Evolutionary conservation across 1,139 yeast species (phyloP), one percentile per base, ranked within the genome.

Genomic region (Saccharomyces hybrid): DNA sequence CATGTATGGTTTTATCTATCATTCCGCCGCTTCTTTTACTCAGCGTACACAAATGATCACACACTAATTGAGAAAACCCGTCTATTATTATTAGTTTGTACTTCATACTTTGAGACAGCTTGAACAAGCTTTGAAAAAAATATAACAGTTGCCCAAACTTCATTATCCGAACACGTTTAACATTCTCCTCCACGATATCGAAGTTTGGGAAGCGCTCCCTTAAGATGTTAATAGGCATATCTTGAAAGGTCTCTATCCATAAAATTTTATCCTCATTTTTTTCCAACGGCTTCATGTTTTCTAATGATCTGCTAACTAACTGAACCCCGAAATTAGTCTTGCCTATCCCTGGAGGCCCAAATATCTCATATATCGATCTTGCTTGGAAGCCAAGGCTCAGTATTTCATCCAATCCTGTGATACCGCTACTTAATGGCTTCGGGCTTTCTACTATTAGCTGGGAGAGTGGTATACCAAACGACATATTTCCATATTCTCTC

Each of bases 301-400:
- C 38, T 28, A 3, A 32, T 9, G n/a, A 50, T 26, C 26, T 61
- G 20, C 49, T 51, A 1, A 59, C 54, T 3, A 66, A 38, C 32
- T 63, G 64, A 26, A 59, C 48, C 5, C 64, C 71, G 11, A 67
- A 48, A 44, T 53, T 55, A 3, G 69, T 64, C 56, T 64, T 68
- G 9, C 71, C 70, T 11, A 66, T 57, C 1, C 71, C 71, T 3
- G 72, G 71, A 6, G 68, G 68, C 1, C 72, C 72, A 55, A 59
- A 67, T 11, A 69, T 56, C 48, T 69, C 72, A 56, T 69, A 69
- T 26, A 68, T 66, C 23, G 63, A 59, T 47, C 66, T 53, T 16
- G 60, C 56, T 31, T 66, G 63, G 34, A 67, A 64, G 3, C 71
- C 71, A 16, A 57, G 59, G 50, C 63, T 62, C 38, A 68, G 50